Evolutionary conservation across 768 basidiomycete species (phyloP), one percentile per base, ranked within the genome.

Genomic region (Pilatotrama ljubarskyi): DNA sequence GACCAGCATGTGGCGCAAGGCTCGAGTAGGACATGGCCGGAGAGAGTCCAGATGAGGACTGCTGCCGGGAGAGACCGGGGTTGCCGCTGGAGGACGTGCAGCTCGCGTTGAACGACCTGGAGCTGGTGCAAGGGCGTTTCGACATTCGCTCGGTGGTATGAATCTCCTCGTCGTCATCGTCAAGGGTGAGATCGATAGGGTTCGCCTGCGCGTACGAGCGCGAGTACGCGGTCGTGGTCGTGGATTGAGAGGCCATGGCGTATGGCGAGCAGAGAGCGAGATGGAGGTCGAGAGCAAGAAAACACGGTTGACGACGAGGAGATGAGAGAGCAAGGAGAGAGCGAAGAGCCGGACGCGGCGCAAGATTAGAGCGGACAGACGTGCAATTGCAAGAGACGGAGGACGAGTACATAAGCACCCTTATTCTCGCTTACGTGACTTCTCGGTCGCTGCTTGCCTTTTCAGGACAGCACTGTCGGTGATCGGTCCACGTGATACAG

Each of bases 131-230:
- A 17, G 58, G 38, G 5, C 70, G 64, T 42, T 71, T 68, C 43
- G 54, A 40, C 53, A 56, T 63, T 35, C 68, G 60, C 51, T 67
- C 63, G 55, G 51, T 40, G n/a, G 41, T 37, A 41, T 63, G 61
- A 15, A 58, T 58, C 59, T 77, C 76, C 67, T 76, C 72, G 66
- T 83, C 82, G 68, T 87, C 86, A 72, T 88, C 87, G 73, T 87
- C 88, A 61, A 77, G 75, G 24, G 87, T 90, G 61, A 90, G 79
- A 77, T 90, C 88, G 71, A 90, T 90, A 65, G 80, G 82, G 65
- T 82, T 77, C 14, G 80, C 75, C 63, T 78, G 77, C 58, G 74
- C 73, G 60, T 77, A 72, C 20, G 74, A 71, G 9, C 75, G 75
- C 46, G 61, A 52, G 48, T 54, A 63, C 6, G 58, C 51, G 26